phyloP scores from a whole-genome alignment of 2,329 filamentous ascomycete genomes.

The Verticillium isaacii region DNA sequence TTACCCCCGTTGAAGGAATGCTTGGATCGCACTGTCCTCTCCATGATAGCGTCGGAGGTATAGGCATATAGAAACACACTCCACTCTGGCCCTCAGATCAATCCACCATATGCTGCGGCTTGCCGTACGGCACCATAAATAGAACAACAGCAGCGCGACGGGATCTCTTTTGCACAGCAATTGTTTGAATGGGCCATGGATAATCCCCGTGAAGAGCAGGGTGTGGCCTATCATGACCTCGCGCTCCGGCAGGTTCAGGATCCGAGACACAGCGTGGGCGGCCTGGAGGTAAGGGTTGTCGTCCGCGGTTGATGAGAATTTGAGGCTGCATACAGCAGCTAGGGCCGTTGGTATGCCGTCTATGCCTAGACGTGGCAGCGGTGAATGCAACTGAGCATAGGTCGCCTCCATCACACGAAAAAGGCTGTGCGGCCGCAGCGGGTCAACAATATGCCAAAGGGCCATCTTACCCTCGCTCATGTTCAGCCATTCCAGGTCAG shows the following conservation, averaged over 20 bases:
- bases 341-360: constrained; percentile 18
- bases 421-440: constrained; percentile 27
- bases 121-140: constrained; percentile 37
- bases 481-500: constrained; percentile 28
- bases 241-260: constrained; percentile 22
- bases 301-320: constrained; percentile 23
- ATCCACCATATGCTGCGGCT: constrained; percentile 38
- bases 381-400: constrained; percentile 29
- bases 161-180: constrained; percentile 28
- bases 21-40: constrained; percentile 18
- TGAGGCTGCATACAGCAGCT: constrained; percentile 17
- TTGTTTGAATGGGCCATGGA: constrained; percentile 25
- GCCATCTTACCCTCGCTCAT: constrained; percentile 30
- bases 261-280: constrained; percentile 28
- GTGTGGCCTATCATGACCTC: constrained; percentile 22
- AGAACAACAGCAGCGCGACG: constrained; percentile 31
- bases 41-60: constrained; percentile 29
- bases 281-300: constrained; percentile 32
- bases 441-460: constrained; percentile 26
- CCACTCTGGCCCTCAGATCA: constrained; percentile 32
- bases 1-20: constrained; percentile 20
- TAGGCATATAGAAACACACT: constrained; percentile 33
- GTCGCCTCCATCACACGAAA: constrained; percentile 26
- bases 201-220: constrained; percentile 27
- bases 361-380: constrained; percentile 21